Base-by-base conservation (phyloP, 192 early-diverging fungal genomes). In the Diversispora epigaea region DNA sequence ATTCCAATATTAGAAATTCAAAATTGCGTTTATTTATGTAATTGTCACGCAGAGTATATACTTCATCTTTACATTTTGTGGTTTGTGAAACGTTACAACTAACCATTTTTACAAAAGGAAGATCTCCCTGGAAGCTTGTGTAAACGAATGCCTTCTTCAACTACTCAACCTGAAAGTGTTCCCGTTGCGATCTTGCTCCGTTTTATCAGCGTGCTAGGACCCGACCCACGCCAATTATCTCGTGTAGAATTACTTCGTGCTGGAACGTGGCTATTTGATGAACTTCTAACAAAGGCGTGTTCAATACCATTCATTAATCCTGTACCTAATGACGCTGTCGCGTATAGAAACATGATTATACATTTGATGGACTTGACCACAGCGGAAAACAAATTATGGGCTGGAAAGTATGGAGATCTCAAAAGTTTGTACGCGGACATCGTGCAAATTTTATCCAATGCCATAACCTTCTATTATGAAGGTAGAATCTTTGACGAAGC, bases 311-410 rank as follows among this genome's bases (percentile, higher is more conserved):
- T 71, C 56, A 21, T 71, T 54, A 71, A 45, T 58, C 70, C 50
- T 1, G 70, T 58, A 12, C 25, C 52, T 44, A n/a, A 39, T 8
- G 55, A 56, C 6, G 52, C 52, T 43, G 10, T 22, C 11, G 4
- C 32, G 21, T 88, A 88, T 74, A 81, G 85, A 40, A 76, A 76
- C 8, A 66, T 79, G 43, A 84, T 88, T 61, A 75, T 76, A 19
- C 76, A 82, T 11, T 83, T 85, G 15, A 88, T 86, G 84, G 87
- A 88, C 63, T 40, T 88, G 41, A 79, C 74, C 7, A 85, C 85
- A 0, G 80, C 85, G 22, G 87, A 88, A 44, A 70, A 80, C 6
- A 88, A 80, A 64, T 71, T 88, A 6, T 88, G 85, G 84, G 52
- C 54, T 17, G 70, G 70, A 58, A 60, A 71, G 10, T 71, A 71